Conservation (phyloP, 805 yeast genomes). For the Ogataea saltuana region DNA sequence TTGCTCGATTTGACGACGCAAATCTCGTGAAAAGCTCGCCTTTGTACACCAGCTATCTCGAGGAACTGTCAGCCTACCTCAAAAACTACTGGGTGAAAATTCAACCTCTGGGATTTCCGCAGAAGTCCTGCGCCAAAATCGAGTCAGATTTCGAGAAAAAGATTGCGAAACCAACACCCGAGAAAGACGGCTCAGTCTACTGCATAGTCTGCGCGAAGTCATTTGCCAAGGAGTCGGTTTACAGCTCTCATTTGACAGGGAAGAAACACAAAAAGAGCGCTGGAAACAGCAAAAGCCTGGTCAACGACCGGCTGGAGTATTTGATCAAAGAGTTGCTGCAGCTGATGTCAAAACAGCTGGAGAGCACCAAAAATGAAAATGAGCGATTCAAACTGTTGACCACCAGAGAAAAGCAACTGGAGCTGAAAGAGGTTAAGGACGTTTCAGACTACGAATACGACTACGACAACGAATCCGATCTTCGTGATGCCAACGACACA, state of each 20-base stretch:
- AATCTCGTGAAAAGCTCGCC: slow-evolving; percentile 31
- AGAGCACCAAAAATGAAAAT: slow-evolving; percentile 56
- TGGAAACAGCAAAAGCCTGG: slow-evolving; percentile 11
- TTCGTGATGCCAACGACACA: slow-evolving; percentile 22
- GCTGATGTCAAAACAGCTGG: slow-evolving; percentile 42
- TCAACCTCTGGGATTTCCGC: slow-evolving; percentile 49
- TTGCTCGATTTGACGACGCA: slow-evolving; percentile 20
- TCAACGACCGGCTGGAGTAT: slow-evolving; percentile 34
- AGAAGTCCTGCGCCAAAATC: slow-evolving; percentile 30
- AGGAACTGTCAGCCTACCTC: slow-evolving; percentile 51
- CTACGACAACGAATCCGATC: slow-evolving; percentile 29
- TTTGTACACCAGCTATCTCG: slow-evolving; percentile 47
- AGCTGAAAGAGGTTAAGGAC: slow-evolving; percentile 44
- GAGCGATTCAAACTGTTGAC: slow-evolving; percentile 71
- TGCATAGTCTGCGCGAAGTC: slow-evolving; percentile 65
- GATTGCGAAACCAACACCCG: slow-evolving; percentile 7
- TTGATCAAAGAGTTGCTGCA: slow-evolving; percentile 39
- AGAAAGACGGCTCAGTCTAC: slow-evolving; percentile 38
- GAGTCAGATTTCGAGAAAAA: slow-evolving; percentile 17
- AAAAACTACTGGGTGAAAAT: slow-evolving; percentile 46
- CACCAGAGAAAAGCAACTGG: slow-evolving; percentile 60
- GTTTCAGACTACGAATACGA: slow-evolving; percentile 36
- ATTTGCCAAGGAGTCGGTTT: slow-evolving; percentile 68
- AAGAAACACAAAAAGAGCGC: slow-evolving; percentile 68
- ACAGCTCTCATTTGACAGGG: slow-evolving; percentile 66